phyloP scores from a whole-genome alignment of 768 basidiomycete genomes.

The Sporobolomyces phaffii region DNA sequence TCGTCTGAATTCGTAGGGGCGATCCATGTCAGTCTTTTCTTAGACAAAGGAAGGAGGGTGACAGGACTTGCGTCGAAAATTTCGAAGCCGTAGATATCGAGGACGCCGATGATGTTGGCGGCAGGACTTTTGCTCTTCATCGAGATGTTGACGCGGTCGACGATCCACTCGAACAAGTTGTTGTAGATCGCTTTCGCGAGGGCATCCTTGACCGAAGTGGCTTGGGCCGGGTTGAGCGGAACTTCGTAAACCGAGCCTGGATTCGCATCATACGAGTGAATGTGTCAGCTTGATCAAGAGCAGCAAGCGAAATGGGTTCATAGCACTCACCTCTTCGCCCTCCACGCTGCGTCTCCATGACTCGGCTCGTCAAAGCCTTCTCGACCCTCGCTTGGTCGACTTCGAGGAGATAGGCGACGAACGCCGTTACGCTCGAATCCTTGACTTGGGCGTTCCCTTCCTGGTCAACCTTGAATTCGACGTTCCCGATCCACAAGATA shows the following conservation, averaged over 20 bases:
- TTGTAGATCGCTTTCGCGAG: slow-evolving; percentile 94
- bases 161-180: slow-evolving; percentile 99
- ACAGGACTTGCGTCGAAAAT: slow-evolving; percentile 67
- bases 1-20: too few species aligned
- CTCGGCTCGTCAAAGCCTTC: slow-evolving; percentile 74
- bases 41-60: neutral
- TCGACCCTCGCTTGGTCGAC: slow-evolving; percentile 69
- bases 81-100: slow-evolving; percentile 98
- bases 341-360: slow-evolving; percentile 79
- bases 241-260: slow-evolving; percentile 85
- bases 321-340: slow-evolving; percentile 65
- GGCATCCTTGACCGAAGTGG: slow-evolving; percentile 79
- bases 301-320: neutral
- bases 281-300: too few species aligned
- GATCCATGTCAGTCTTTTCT: neutral
- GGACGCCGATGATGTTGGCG: slow-evolving; percentile 82
- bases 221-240: slow-evolving; percentile 78
- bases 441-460: slow-evolving; percentile 76
- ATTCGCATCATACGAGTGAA: too few species aligned
- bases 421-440: slow-evolving; percentile 86
- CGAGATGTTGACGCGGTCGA: slow-evolving; percentile 86
- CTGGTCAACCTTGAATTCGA: slow-evolving; percentile 79
- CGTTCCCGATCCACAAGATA: slow-evolving; percentile 93
- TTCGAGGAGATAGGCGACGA: slow-evolving; percentile 90
- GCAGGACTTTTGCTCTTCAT: slow-evolving; percentile 77